Base-by-base conservation (phyloP, 2,329 filamentous ascomycete genomes). In the Pestalotiopsis sp. region DNA sequence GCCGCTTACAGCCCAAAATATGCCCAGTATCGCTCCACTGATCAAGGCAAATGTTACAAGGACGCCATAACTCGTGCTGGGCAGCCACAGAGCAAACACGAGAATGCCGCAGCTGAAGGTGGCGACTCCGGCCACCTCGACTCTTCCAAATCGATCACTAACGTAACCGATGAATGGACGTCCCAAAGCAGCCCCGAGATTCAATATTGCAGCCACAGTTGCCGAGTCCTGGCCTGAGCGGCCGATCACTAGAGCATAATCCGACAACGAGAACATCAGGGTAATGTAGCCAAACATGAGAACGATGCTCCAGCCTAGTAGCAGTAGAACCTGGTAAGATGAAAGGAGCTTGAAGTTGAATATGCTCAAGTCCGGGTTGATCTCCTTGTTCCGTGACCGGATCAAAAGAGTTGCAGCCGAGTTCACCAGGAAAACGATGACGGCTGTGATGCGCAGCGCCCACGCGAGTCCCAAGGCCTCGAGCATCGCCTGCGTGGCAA, bases 201-300 rank as follows among this genome's bases (percentile, higher is more conserved):
- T 59, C 57, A 59, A n/a, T 1, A 59, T 23, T 7, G 57, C 57
- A 6, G 57, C 57, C 9, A 59, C 20, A 4, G 20, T 59, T 5
- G 57, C 57, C 23, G 57, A 59, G 20, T 59, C 20, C 7, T 62
- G 79, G 84, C 69, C 85, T 84, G 0, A 83, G 3, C 92, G 82
- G 0, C 90, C 90, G 45, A 92, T 84, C 0, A 84, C 83, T 5
- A 84, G 79, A 1, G 88, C 88, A 74, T 90, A 92, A 68, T 87
- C 88, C 1, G 90, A 86, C 7, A 92, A 77, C 2, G 86, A 89
- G 78, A 91, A 92, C 3, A 92, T 81, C 1, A 92, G 77, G 0
- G 89, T 86, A 20, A 91, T 86, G 71, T 92, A 92, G 4, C 88
- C 90, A 6, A 92, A 80, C 84, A 91, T 88, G 64, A 84, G 88